Conservation (phyloP, 2,329 filamentous ascomycete species). For the Aureobasidium sp. region DNA sequence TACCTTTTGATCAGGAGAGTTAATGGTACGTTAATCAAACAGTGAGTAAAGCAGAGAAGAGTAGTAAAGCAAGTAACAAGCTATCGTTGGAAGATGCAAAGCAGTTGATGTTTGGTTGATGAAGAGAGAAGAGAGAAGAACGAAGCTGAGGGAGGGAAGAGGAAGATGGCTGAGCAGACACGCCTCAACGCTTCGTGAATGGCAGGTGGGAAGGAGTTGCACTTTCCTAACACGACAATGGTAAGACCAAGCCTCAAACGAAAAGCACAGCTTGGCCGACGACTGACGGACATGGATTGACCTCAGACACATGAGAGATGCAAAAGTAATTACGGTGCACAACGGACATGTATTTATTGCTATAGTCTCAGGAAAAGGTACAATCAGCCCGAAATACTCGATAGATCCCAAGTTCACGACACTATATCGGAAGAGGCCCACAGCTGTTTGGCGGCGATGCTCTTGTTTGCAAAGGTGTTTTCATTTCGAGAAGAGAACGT, state of each 20-base stretch:
- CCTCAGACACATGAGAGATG: neutral
- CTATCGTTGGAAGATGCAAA: constrained; percentile 10
- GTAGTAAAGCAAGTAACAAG: constrained; percentile 4
- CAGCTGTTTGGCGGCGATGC: too few species aligned
- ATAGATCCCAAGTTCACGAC: too few species aligned
- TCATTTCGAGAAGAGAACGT: neutral
- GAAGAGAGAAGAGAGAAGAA: neutral
- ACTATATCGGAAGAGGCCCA: too few species aligned
- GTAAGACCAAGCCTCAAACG: neutral
- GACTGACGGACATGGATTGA: neutral
- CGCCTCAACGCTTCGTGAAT: neutral
- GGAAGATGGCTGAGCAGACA: neutral
- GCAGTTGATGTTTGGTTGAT: constrained; percentile 8
- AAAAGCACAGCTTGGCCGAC: neutral
- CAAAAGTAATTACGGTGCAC: neutral
- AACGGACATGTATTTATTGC: neutral
- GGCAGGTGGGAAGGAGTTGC: neutral
- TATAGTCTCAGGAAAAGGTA: neutral
- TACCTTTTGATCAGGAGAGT: neutral
- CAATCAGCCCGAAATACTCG: too few species aligned
- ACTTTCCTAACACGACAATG: neutral
- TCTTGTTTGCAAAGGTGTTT: neutral
- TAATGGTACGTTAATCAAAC: constrained; percentile 1
- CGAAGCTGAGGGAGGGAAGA: neutral
- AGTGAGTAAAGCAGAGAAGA: constrained; percentile 4